Evolutionary conservation across 2,329 filamentous ascomycete genomes (phyloP), one percentile per base, ranked within the genome.

Genomic region (Pseudocercospora musae): DNA sequence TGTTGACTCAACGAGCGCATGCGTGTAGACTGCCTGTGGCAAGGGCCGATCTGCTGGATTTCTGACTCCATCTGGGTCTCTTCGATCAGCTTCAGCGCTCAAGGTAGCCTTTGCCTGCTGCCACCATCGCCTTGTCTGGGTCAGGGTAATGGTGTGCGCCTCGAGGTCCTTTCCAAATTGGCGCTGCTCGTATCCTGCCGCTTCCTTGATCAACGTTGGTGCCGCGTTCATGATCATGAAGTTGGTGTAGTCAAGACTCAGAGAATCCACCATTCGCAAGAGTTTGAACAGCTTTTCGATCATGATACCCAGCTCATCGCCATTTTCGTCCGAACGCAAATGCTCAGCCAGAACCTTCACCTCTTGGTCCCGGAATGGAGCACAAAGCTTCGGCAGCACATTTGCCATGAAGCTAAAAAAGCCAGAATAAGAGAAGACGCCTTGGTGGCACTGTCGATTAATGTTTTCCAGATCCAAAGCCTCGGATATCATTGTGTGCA

Each of bases 221-320:
- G 89, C 89, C 0, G 87, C 87, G 27, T 89, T 84, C 74, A 87
- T 86, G 55, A 95, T 79, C 69, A 93, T 82, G 72, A 91, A 94
- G 73, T 95, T 95, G 63, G 90, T 88, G 71, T 93, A 92, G 70
- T 95, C 91, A 62, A 91, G 86, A 23, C 90, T 85, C 78, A 94
- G 88, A 37, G 89, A 79, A 70, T 95, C 89, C 60, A 93, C 89
- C 68, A 91, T 89, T 29, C 87, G 85, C 58, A 92, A 84, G 1
- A 95, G 80, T 13, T 88, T 87, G 77, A 92, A 88, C 0, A 94
- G 83, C 65, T 91, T 88, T 71, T 90, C 87, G 15, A 92, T 89
- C 70, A 92, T 85, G 72, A 87, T 84, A 3, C 87, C 85, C 7
- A 81, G 70, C n/a, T 78, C 72, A 8, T 78, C 77, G 48, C 76